These are phyloP conservation scores for Penicillium sp. DNA, from an alignment of 2,329 filamentous ascomycete genomes.

Conservation along the genomic window DNA sequence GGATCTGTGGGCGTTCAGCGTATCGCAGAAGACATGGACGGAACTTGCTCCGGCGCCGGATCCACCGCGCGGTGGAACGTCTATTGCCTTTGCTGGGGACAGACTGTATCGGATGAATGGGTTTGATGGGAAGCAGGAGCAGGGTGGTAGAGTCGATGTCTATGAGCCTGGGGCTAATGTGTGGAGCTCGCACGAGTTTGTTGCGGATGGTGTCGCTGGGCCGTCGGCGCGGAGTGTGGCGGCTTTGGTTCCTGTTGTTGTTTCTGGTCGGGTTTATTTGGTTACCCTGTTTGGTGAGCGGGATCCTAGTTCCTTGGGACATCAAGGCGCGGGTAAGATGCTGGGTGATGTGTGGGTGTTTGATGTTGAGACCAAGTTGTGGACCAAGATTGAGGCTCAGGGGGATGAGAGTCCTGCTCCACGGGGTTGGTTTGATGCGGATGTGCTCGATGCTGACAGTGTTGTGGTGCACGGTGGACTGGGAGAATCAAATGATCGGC, in stretches of 20 bases:
- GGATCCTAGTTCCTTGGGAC: conserved; percentile 53
- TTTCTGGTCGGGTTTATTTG: conserved; percentile 38
- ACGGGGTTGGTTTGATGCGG: conserved; percentile 56
- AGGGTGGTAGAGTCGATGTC: conserved; percentile 70
- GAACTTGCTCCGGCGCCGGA: conserved; percentile 66
- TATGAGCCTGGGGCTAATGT: conserved; percentile 39
- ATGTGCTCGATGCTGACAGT: conserved; percentile 34
- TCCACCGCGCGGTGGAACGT: conserved; percentile 63
- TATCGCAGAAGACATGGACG: conserved; percentile 63
- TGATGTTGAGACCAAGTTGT: conserved; percentile 33
- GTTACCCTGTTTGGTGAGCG: conserved; percentile 55
- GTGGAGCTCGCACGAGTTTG: conserved; percentile 38
- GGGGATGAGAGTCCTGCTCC: conserved; percentile 35
- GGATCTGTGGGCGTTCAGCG: conserved; percentile 77
- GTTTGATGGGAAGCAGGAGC: conserved; percentile 67
- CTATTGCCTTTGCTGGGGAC: conserved; percentile 62
- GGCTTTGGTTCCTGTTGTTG: conserved; percentile 42
- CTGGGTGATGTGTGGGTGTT: conserved; percentile 52
- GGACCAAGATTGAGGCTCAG: conserved; percentile 31
- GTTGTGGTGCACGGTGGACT: conserved; percentile 53
- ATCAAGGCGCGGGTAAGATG: conserved; percentile 58
- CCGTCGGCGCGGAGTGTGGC: conserved; percentile 52
- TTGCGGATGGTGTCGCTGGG: conserved; percentile 45
- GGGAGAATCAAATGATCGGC: conserved; percentile 51
- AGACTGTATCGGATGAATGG: conserved; percentile 77